Conservation (phyloP, 495 filamentous ascomycete genomes). For the Penicillium daleae region DNA sequence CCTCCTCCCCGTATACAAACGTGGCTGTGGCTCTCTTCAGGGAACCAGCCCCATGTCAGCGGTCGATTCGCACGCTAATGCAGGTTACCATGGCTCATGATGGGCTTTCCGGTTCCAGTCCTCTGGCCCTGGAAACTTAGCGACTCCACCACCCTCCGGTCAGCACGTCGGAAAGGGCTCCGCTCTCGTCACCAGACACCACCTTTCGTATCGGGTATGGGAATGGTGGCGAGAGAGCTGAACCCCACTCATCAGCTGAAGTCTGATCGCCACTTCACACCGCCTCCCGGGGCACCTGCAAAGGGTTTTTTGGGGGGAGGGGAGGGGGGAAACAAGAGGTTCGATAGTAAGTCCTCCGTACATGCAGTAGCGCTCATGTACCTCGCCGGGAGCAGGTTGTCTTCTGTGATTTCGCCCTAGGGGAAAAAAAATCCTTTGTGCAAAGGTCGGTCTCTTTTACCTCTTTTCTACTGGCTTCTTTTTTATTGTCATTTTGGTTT, state of each 20-base stretch:
- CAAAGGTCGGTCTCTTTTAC: background rate
- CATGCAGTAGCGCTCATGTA: constrained; percentile 36
- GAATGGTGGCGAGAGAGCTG: constrained; percentile 29
- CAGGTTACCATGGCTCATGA: constrained; percentile 45
- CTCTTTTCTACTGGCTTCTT: background rate
- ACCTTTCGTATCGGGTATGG: constrained; percentile 24
- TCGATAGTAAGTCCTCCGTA: constrained; percentile 18
- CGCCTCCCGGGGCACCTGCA: constrained; percentile 18
- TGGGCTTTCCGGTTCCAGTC: constrained; percentile 41
- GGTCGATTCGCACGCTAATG: constrained; percentile 45
- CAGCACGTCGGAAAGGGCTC: constrained; percentile 17
- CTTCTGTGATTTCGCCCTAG: background rate
- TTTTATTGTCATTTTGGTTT: too few relatives aligned
- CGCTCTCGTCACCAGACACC: constrained; percentile 27
- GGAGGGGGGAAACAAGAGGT: constrained; percentile 8
- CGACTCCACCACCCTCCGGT: constrained; percentile 22
- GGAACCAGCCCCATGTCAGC: constrained; percentile 37
- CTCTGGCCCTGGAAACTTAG: constrained; percentile 46
- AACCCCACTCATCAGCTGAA: constrained; percentile 38
- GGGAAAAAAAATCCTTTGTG: background rate
- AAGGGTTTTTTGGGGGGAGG: background rate
- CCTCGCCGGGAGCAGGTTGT: constrained; percentile 24
- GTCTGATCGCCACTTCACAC: constrained; percentile 41
- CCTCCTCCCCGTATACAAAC: constrained; percentile 32
- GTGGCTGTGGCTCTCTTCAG: constrained; percentile 37